Conservation (phyloP, 306 rosid genomes). For the Begonia peltatifolia region DNA sequence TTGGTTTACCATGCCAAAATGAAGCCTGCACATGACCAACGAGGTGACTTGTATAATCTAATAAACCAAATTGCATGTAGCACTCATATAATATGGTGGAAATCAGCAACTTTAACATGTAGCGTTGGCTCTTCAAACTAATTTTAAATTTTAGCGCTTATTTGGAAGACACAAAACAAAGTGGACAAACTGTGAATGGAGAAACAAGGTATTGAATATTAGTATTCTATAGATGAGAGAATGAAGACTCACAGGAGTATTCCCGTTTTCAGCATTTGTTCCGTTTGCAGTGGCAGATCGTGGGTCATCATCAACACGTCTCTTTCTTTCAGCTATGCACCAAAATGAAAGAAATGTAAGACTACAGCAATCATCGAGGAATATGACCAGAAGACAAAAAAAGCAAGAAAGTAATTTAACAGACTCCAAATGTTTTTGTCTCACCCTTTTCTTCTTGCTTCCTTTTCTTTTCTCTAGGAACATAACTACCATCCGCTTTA, state of each 20-base stretch:
- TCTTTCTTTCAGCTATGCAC: slow-evolving; percentile 61
- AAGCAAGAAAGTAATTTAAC: not conserved
- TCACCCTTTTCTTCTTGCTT: slow-evolving; percentile 96
- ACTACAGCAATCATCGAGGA: not conserved
- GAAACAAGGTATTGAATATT: not conserved
- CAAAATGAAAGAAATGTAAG: not conserved
- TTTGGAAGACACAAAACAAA: no score
- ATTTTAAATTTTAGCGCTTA: no score
- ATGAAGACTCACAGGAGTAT: slow-evolving; percentile 42
- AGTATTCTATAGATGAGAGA: not conserved
- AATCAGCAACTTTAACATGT: no score
- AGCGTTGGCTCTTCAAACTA: no score
- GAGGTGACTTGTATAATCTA: no score
- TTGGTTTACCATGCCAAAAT: slow-evolving; percentile 50
- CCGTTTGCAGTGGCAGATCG: slow-evolving; percentile 55
- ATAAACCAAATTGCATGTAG: not conserved
- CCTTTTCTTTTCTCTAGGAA: slow-evolving; percentile 95
- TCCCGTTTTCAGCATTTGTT: slow-evolving; percentile 55
- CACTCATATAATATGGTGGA: not conserved
- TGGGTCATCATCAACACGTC: slow-evolving; percentile 45
- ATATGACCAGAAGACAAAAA: not conserved
- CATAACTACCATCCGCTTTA: slow-evolving; percentile 85
- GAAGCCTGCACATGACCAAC: slow-evolving; percentile 32
- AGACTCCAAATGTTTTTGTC: slow-evolving; percentile 5
- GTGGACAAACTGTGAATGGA: not conserved